Conservation (phyloP, 257 asterid species). For the Solanum chiquidenum region DNA sequence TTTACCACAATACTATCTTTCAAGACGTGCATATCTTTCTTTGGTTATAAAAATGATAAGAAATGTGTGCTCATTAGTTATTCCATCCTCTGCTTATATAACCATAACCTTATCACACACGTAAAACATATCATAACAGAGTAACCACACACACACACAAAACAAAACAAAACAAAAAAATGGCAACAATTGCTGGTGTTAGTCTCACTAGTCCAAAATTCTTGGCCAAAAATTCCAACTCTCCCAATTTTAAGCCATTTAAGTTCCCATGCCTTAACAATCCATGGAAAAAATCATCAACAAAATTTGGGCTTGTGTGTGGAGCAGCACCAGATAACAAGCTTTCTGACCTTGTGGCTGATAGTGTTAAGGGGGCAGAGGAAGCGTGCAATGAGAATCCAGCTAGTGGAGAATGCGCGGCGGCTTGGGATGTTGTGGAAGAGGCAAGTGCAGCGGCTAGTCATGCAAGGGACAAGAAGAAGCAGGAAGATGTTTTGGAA, state of each 20-base stretch:
- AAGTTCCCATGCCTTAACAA: constrained; percentile 14
- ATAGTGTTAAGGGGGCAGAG: constrained; percentile 74
- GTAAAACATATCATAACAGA: background rate
- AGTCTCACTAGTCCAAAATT: constrained; percentile 39
- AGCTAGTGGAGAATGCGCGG: constrained; percentile 80
- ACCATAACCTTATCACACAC: background rate
- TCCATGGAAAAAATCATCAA: constrained; percentile 37
- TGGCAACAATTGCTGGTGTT: constrained; percentile 59
- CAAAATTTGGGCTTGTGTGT: constrained; percentile 2
- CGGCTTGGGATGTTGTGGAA: constrained; percentile 99
- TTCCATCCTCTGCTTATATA: constrained; percentile 2
- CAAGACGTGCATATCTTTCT: constrained; percentile 24
- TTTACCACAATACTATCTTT: background rate
- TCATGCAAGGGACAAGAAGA: constrained; percentile 70
- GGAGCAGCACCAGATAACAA: constrained; percentile 48
- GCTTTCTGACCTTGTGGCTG: constrained; percentile 67
- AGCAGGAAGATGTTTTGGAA: constrained; percentile 65
- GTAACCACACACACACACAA: background rate
- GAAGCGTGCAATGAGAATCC: constrained; percentile 62
- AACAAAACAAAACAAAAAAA: background rate
- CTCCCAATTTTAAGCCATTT: constrained; percentile 14
- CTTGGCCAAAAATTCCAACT: constrained; percentile 20
- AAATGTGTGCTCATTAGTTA: constrained; percentile 29
- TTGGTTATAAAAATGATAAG: constrained; percentile 41
- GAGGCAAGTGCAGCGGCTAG: constrained; percentile 97